Evolutionary conservation across 495 filamentous ascomycete genomes (phyloP), one percentile per base, ranked within the genome.

Genomic region (Chaetomium tenue): DNA sequence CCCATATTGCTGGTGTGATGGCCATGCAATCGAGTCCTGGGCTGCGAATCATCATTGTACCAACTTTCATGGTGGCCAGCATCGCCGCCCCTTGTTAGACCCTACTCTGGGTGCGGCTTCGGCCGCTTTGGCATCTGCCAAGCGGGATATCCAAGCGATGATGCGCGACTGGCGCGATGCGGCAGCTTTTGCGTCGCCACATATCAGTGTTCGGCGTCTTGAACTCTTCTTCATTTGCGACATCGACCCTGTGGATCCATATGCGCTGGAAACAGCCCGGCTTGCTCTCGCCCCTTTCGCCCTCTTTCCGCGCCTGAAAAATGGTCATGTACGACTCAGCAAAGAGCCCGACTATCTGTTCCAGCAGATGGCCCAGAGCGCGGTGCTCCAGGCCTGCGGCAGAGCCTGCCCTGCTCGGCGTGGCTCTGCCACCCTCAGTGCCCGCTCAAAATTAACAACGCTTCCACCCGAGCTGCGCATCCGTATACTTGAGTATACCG

Each of bases 401-500:
- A 23, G 3, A 16, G 33, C n/a, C 20, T 57, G n/a, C n/a, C n/a
- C 54, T n/a, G 3, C 7, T 5, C 42, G 13, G 4, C 54, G 7
- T 6, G 37, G 18, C 0, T 2, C 56, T 16, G 37, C 20, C 12
- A 33, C 13, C 26, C 30, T 20, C 54, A 40, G 42, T 3, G 3
- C 0, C 3, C n/a, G 18, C 11, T 44, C 56, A 12, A 3, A 22
- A n/a, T 9, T 61, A 7, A 26, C 26, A 22, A 47, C 7, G 9
- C 58, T 51, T 5, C 58, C 46, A 11, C 60, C 44, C 6, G 46
- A 66, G 40, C 25, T 61, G 11, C 56, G 58, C 16, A 5, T 46
- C 28, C 39, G 20, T 18, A 66, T 66, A 8, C 56, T 66, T n/a
- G 51, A 39, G 12, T 61, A 61, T 20, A 66, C 57, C 51, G 58